A percentile compares a stretch with the other conserved stretches of the same genome.
These are phyloP conservation scores for Blastomyces gilchristii DNA, from an alignment of 2,329 filamentous ascomycete species.

Conservation along the genomic window DNA sequence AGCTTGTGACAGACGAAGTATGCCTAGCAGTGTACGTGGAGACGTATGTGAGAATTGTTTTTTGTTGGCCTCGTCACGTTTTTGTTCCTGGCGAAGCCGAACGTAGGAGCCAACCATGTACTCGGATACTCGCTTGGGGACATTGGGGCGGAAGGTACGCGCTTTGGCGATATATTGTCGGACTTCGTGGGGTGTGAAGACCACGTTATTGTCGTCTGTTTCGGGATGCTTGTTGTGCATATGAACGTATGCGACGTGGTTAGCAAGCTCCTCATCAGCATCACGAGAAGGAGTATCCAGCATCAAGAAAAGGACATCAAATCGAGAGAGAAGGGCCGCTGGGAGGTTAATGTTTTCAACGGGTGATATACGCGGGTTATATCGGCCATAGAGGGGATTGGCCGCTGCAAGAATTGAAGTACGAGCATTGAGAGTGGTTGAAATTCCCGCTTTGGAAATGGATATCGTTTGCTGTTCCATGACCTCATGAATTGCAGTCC, in stretches of 20 bases:
- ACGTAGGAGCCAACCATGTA: slow-evolving; percentile 98
- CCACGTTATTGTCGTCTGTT: slow-evolving; percentile 52
- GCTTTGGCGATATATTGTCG: slow-evolving; percentile 93
- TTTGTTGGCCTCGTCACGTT: slow-evolving; percentile 79
- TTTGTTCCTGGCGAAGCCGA: slow-evolving; percentile 82
- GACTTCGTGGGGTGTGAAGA: slow-evolving; percentile 88
- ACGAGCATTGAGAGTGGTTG: slow-evolving; percentile 89
- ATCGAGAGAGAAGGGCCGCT: slow-evolving; percentile 91
- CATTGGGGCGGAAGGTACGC: slow-evolving; percentile 74
- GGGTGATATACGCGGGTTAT: slow-evolving; percentile 93
- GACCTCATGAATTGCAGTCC: slow-evolving; percentile 75
- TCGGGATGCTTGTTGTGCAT: slow-evolving; percentile 94
- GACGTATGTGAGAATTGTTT: slow-evolving; percentile 92
- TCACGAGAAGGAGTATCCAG: slow-evolving; percentile 89
- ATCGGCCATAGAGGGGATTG: slow-evolving; percentile 93
- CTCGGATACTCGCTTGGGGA: slow-evolving; percentile 77
- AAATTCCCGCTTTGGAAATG: slow-evolving; percentile 85
- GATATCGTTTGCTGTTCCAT: slow-evolving; percentile 84
- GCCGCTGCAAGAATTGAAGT: slow-evolving; percentile 93
- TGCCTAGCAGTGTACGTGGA: slow-evolving; percentile 81
- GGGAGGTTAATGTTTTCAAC: slow-evolving; percentile 99
- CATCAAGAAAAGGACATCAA: slow-evolving; percentile 93
- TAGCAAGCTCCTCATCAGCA: slow-evolving; percentile 81
- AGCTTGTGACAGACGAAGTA: slow-evolving; percentile 87
- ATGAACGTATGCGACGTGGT: slow-evolving; percentile 92